Evolutionary conservation across 140 eudicot genomes (phyloP), one percentile per base, ranked within the genome.

Genomic region (Senecio squalidus): DNA sequence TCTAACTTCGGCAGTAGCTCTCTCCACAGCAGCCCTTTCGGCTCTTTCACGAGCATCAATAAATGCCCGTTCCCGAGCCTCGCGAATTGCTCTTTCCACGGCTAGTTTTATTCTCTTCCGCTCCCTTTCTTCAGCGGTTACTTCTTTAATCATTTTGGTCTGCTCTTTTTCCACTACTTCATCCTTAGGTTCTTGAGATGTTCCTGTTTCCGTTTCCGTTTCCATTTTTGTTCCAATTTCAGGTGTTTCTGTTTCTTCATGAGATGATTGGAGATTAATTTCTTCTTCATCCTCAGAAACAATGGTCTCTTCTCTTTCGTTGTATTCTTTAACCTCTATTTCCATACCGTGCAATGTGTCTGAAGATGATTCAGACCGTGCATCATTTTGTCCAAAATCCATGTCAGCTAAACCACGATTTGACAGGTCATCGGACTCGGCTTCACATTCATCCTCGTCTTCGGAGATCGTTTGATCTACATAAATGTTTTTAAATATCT

Each of bases 51-150:
- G 58, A 52, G 87, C 94, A 74, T 82, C 97, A 51, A 76, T 76
- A 67, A 84, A 88, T 2, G 95, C 90, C 39, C 99, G 85, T 70
- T 93, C 97, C 39, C 99, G 94, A 74, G 88, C 97, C 80, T 93
- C 99, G n/a, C 99, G 86, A 11, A 93, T 80, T 33, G 81, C 97
- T 58, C 99, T 78, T 51, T 93, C 99, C 36, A 82, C 99, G 36
- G 84, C 97, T 67, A 73, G 45, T 64, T 74, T 84, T n/a, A 82
- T 78, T 55, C 82, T 92, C 47, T 84, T 95, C 45, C 80, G 74
- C 62, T 92, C 95, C 49, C 75, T 76, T 55, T 77, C 80, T 74
- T 70, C 83, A 53, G 66, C 70, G 9, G 44, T 68, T 46, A 50
- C 83, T 80, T 77, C 86, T 63, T 66, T 69, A 24, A 60, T 58